Evolutionary conservation across 805 yeast genomes (phyloP).

Genomic region (Lipomyces mesembrius): DNA sequence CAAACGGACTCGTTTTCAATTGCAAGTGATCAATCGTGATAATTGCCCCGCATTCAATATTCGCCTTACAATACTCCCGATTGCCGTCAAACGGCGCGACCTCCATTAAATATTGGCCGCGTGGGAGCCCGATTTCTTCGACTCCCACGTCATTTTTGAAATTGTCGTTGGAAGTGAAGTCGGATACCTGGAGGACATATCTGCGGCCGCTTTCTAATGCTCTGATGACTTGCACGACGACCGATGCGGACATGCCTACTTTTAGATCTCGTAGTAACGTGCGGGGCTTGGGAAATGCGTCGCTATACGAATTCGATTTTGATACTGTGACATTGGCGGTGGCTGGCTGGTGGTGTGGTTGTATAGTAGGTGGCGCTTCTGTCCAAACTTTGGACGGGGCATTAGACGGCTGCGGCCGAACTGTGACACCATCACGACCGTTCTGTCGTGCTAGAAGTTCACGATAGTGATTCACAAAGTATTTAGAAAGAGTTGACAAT

Average conservation of each 20-base stretch:
- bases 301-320: background rate
- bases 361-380: background rate
- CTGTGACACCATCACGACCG: background rate
- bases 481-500: background rate
- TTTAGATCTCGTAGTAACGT: background rate
- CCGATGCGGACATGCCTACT: background rate
- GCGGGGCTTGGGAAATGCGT: background rate
- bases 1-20: background rate
- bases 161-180: background rate
- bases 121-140: background rate
- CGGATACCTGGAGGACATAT: constrained; percentile 1
- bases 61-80: background rate
- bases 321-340: background rate
- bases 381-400: background rate
- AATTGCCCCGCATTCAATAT: background rate
- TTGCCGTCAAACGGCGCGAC: background rate
- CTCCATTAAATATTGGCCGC: background rate
- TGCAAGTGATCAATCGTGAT: constrained; percentile 3
- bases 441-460: background rate
- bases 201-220: background rate
- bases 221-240: constrained; percentile 1
- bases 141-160: background rate
- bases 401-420: background rate
- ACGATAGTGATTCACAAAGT: background rate
- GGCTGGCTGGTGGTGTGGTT: background rate